Evolutionary conservation across 2,329 filamentous ascomycete genomes (phyloP).

Genomic region (Shiraia bambusicola): DNA sequence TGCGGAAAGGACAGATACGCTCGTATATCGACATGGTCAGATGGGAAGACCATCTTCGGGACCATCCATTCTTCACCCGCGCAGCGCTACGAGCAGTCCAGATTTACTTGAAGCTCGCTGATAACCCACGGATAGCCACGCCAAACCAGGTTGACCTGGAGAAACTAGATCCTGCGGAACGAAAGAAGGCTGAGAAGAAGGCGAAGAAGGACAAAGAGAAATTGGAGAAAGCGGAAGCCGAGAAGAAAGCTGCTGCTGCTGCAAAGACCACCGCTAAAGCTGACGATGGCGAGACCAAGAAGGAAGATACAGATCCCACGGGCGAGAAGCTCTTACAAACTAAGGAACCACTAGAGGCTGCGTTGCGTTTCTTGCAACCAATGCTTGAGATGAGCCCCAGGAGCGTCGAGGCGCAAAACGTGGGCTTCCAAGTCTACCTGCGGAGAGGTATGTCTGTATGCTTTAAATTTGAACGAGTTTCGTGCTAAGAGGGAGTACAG

Average conservation of each 20-base stretch:
- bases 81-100: conserved; percentile 79
- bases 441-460: conserved; percentile 67
- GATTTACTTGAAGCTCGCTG: conserved; percentile 76
- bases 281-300: conserved; percentile 68
- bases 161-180: conserved; percentile 60
- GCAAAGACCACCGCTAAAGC: conserved; percentile 59
- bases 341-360: conserved; percentile 78
- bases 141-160: conserved; percentile 60
- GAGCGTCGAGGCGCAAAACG: conserved; percentile 77
- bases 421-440: conserved; percentile 88
- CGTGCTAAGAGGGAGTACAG: conserved; percentile 49
- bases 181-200: conserved; percentile 88
- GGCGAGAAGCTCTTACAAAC: conserved; percentile 80
- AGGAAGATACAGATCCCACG: conserved; percentile 85
- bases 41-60: conserved; percentile 89
- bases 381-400: conserved; percentile 80
- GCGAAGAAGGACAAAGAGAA: conserved; percentile 73
- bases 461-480: neutral
- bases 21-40: conserved; percentile 95
- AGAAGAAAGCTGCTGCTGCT: conserved; percentile 77
- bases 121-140: conserved; percentile 68
- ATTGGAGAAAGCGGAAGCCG: conserved; percentile 74
- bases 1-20: conserved; percentile 93
- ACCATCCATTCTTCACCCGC: conserved; percentile 89
- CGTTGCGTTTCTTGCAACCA: conserved; percentile 80